Base-by-base conservation (phyloP, 305 asterid species). In the Solanum hybrid region DNA sequence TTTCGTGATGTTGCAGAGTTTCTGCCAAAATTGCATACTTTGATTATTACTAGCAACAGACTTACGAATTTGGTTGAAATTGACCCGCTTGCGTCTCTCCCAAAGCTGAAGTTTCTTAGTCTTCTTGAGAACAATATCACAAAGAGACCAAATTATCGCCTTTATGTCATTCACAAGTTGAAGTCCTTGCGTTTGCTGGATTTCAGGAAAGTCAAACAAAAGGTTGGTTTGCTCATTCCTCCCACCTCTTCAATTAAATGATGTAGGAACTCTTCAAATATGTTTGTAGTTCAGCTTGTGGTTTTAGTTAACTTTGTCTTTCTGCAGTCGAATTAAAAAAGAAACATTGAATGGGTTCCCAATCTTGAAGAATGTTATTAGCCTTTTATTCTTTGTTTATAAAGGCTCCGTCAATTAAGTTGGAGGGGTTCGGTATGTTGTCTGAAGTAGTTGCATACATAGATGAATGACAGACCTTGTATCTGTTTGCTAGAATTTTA, bases 1-100 rank as follows among this genome's bases (percentile, higher is more conserved):
- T 34, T 75, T 57, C 76, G 86, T 64, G 67, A 86, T 51, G 76
- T 88, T 96, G 97, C 98, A 97, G 86, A 97, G 90, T 95, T 93
- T 94, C 90, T 97, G 93, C 98, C 99, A 5, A 97, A 97, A 90
- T 89, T 97, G 96, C 99, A 97, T 89, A 92, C 99, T 24, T 90
- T 97, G 96, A 94, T 97, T 33, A 97, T 97, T 73, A 97, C 99
- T 57, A 97, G 96, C 95, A 97, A 97, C 90, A 93, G 99, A 95
- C 92, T 97, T 79, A 96, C 96, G 33, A 97, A 97, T 94, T 93
- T 97, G 93, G 95, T 94, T 37, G 99, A 97, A 93, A 97, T 97
- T 42, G 99, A 97, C 92, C 99, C 99, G 3, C 99, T 97, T 18
- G 95, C 95, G 28, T 94, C 98, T 29, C 97, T 97, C 42, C 96